Base-by-base conservation (phyloP, 306 rosid species). In the Hylodesmum podocarpum region DNA sequence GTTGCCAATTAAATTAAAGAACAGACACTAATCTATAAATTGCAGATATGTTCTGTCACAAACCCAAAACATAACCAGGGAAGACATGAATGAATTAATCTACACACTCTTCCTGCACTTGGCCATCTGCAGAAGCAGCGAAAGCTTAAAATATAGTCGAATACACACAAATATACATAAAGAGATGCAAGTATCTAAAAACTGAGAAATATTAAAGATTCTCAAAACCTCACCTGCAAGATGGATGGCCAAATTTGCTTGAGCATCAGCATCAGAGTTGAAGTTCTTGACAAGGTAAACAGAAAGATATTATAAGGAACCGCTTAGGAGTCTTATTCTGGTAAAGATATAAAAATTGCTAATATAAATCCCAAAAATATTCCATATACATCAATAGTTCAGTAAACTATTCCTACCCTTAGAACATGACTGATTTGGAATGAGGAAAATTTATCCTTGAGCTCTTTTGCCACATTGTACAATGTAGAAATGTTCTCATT, bases 221-320 rank as follows among this genome's bases (percentile, higher is more conserved):
- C 75, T 29, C 51, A 58, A 67, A 68, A 76, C 46, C 88, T 86
- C 73, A 92, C 99, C 97, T n/a, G 85, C 86, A 67, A 95, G 97
- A 68, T 74, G 11, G 73, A 84, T 4, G 10, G 92, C 99, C 83
- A 88, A 85, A 87, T 95, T 95, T 65, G 99, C 97, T 87, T 92
- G 88, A 76, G 88, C 92, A 76, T 95, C 99, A 21, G 97, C 99
- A 36, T 90, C 99, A 3, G 97, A 75, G 83, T 92, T 95, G 41
- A 59, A 69, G 27, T 81, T 83, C 98, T 95, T 82, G 65, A 29
- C 54, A 83, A 67, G 74, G 76, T 39, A 76, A 80, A 70, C 54
- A 41, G 29, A 75, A 58, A 82, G 74, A 47, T 25, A 75, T n/a
- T 50, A 58, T 72, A 37, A 55, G 15, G 57, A 57, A 66, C 58